These are phyloP conservation scores for Sporothrix phasma DNA, from an alignment of 2,329 filamentous ascomycete genomes.

Conservation along the genomic window DNA sequence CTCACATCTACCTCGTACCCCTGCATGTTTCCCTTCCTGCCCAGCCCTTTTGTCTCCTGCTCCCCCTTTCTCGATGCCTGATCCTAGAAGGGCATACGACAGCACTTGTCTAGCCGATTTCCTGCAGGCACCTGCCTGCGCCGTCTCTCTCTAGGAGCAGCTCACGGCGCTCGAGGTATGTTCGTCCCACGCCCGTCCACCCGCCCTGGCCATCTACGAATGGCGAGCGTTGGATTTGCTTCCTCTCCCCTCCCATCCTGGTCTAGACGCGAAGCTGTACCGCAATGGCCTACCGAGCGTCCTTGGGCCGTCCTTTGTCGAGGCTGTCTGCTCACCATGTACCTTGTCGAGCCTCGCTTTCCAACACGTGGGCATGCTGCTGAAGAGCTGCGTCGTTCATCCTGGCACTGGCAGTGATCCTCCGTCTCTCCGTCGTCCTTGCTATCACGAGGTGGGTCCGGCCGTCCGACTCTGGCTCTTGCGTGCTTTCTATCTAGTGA, in stretches of 20 bases:
- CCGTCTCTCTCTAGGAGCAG: not conserved
- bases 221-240: slow-evolving; percentile 3
- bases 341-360: not conserved
- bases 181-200: not conserved
- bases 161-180: not conserved
- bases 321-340: no score
- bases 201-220: not conserved
- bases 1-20: not conserved
- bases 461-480: not conserved
- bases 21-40: not conserved
- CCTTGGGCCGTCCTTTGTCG: not conserved
- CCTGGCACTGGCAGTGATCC: not conserved
- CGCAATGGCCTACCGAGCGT: slow-evolving; percentile 5
- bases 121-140: not conserved
- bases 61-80: not conserved
- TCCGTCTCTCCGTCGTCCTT: no score
- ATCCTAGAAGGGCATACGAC: not conserved
- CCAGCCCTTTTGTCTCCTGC: not conserved
- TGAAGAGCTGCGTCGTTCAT: not conserved
- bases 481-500: no score
- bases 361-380: not conserved
- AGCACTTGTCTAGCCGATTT: not conserved
- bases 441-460: not conserved
- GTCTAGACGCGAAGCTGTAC: not conserved
- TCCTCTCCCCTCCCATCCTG: not conserved